Conservation (phyloP, 345 rosid genomes). For the Sonneratia alba region DNA sequence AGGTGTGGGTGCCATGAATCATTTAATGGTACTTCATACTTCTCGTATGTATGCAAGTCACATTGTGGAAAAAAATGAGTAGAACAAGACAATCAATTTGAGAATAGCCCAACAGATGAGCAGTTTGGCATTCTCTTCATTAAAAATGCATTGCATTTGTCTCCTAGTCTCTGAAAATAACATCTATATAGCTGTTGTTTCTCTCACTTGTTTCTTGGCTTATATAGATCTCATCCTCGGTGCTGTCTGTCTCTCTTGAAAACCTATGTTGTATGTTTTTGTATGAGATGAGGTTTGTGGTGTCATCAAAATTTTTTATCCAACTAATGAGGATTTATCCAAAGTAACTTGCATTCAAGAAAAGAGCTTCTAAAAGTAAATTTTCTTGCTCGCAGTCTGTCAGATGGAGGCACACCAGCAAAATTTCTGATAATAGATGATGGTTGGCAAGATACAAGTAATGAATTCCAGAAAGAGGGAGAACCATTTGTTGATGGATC, state of each 20-base stretch:
- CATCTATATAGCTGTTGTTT: not conserved
- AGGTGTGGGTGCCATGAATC: too few species aligned
- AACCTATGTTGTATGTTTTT: too few species aligned
- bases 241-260: not conserved
- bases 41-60: not conserved
- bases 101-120: not conserved
- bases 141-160: not conserved
- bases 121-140: not conserved
- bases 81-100: not conserved
- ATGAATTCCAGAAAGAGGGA: conserved; percentile 45
- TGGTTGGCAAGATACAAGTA: conserved; percentile 53
- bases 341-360: not conserved
- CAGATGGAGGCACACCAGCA: conserved; percentile 48
- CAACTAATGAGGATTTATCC: not conserved
- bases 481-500: conserved; percentile 45
- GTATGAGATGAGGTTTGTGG: not conserved
- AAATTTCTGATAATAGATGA: conserved; percentile 49
- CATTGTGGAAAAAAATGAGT: not conserved
- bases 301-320: not conserved
- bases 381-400: conserved; percentile 26
- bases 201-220: not conserved
- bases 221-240: not conserved
- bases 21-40: not conserved
- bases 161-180: not conserved
- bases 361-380: not conserved